Evolutionary conservation across 2,329 filamentous ascomycete genomes (phyloP).

Genomic region (Monilinia fructigena): DNA sequence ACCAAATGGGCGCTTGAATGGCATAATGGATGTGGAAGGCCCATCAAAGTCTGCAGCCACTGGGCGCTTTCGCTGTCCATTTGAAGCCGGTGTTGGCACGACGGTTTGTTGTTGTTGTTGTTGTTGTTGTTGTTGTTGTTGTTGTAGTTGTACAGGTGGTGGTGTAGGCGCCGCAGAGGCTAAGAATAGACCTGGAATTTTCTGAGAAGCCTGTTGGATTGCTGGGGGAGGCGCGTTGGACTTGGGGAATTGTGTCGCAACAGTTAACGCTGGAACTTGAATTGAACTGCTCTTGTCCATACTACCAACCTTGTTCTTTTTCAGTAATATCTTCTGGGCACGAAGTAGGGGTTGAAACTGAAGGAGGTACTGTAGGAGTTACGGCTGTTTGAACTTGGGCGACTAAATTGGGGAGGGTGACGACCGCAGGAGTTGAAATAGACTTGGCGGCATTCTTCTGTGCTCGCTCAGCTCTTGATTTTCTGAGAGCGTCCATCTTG

Average conservation of each 20-base stretch:
- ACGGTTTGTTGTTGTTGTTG: conserved; percentile 13
- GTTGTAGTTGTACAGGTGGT: conserved; percentile 9
- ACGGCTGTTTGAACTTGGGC: conserved; percentile 15
- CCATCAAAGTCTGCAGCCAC: conserved; percentile 71
- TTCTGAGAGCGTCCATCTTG: conserved; percentile 74
- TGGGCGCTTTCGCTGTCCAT: conserved; percentile 52
- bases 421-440: conserved; percentile 19
- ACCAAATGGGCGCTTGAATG: conserved; percentile 58
- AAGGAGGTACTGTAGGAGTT: conserved; percentile 1
- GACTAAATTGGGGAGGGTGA: conserved; percentile 8
- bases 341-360: conserved; percentile 8
- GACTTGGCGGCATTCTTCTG: conserved; percentile 42
- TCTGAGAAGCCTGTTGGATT: conserved; percentile 15
- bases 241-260: conserved; percentile 12
- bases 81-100: conserved; percentile 9
- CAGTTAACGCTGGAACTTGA: conserved; percentile 5
- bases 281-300: background rate
- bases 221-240: background rate
- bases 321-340: background rate
- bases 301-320: conserved; percentile 8
- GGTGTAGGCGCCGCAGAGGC: conserved; percentile 29
- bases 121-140: too few species aligned
- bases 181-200: conserved; percentile 37
- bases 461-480: conserved; percentile 50
- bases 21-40: conserved; percentile 42